phyloP scores from a whole-genome alignment of 345 rosid species.

The Clarkia xantiana region DNA sequence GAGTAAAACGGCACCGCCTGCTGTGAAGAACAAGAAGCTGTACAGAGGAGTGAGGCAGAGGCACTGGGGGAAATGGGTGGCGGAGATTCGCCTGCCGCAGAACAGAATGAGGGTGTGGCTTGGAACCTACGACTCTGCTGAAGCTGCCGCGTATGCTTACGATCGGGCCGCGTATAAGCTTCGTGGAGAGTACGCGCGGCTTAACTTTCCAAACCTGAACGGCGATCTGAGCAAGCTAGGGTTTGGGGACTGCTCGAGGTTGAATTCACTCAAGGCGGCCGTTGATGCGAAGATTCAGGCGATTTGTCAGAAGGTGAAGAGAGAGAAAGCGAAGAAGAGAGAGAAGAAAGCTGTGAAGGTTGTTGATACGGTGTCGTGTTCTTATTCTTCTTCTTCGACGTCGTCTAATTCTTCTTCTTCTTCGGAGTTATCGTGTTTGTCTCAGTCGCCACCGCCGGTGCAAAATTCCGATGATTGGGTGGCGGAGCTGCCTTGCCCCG shows the following conservation, averaged over 20 bases:
- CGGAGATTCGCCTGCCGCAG: constrained; percentile 87
- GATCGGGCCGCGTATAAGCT: constrained; percentile 94
- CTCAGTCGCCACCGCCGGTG: no score
- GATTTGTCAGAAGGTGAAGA: constrained; percentile 60
- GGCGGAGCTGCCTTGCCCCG: not conserved
- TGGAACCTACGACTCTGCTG: constrained; percentile 81
- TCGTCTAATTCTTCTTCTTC: constrained; percentile 17
- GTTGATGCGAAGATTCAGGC: constrained; percentile 85
- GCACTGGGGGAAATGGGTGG: constrained; percentile 99
- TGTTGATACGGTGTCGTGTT: constrained; percentile 10
- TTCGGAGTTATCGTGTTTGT: not conserved
- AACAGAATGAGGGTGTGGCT: constrained; percentile 91
- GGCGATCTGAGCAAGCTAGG: constrained; percentile 43
- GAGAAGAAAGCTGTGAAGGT: constrained; percentile 15
- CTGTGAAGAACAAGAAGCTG: constrained; percentile 39
- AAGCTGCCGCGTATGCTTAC: constrained; percentile 87
- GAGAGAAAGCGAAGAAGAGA: constrained; percentile 45
- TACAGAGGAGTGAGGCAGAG: constrained; percentile 99
- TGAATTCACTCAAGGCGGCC: constrained; percentile 35
- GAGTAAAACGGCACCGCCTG: constrained; percentile 22
- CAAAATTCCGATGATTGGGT: no score
- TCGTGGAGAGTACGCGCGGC: constrained; percentile 81
- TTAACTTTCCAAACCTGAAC: constrained; percentile 75
- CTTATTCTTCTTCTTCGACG: not conserved
- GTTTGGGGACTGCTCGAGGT: constrained; percentile 33